A percentile compares a stretch with the other conserved stretches of the same genome.
Conservation (phyloP, 257 asterid species). For the Nicotiana otophora region DNA sequence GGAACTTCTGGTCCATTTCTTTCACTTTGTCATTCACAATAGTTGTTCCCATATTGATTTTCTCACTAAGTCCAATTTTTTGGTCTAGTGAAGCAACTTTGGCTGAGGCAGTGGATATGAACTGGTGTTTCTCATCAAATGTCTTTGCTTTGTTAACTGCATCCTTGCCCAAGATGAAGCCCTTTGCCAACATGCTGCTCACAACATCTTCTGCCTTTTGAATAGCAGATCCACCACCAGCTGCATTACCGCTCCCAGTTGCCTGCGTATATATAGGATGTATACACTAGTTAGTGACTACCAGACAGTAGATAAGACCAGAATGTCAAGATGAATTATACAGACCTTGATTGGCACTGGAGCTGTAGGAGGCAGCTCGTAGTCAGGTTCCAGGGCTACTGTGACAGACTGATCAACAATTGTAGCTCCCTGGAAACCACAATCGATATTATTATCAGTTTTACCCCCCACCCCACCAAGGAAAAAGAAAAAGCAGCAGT, state of each 20-base stretch:
- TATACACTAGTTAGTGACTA: neutral
- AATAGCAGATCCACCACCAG: conserved; percentile 32
- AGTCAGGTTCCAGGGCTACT: conserved; percentile 37
- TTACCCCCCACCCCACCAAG: neutral
- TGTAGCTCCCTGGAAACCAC: conserved; percentile 50
- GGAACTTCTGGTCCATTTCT: conserved; percentile 61
- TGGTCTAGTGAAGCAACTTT: conserved; percentile 57
- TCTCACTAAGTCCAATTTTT: conserved; percentile 59
- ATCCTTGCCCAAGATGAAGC: conserved; percentile 57
- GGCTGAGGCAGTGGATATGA: conserved; percentile 56
- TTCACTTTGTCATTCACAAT: conserved; percentile 53
- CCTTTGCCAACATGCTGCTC: conserved; percentile 64
- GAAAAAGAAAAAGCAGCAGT: neutral
- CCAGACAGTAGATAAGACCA: neutral
- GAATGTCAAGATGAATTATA: neutral
- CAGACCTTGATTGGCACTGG: conserved; percentile 31
- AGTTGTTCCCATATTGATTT: conserved; percentile 44
- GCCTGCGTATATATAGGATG: conserved; percentile 25
- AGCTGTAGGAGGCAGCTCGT: conserved; percentile 37
- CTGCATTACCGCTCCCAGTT: conserved; percentile 24
- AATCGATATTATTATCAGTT: neutral
- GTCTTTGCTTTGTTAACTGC: conserved; percentile 56
- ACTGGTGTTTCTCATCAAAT: conserved; percentile 58
- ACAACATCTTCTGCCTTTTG: conserved; percentile 64
- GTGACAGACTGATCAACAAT: conserved; percentile 58